Base-by-base conservation (phyloP, 106 monocot species). In the Cymbidium sinense region DNA sequence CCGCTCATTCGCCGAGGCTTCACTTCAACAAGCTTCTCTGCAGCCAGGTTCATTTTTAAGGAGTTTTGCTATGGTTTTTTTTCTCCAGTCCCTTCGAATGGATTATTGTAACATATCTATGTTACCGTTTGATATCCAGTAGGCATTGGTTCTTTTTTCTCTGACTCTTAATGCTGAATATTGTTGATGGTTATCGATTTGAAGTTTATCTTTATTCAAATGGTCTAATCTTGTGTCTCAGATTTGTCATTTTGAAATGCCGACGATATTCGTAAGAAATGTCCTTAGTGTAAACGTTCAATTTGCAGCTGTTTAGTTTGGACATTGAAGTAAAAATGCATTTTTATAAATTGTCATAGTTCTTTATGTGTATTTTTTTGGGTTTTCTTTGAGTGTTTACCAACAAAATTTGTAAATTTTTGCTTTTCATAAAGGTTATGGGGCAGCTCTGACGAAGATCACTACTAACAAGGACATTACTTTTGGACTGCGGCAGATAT, bases 401-500 rank as follows among this genome's bases (percentile, higher is more conserved):
- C 23, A n/a, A 23, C 23, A 21, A 58, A 58, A 58, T 23, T 23
- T 58, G 58, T 23, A 11, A 47, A 13, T 47, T 85, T 34, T 9
- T 54, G 4, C 69, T 52, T 58, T 3, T 67, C 67, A 33, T 71
- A 27, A 77, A 98, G 98, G 98, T 64, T 98, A 90, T 79, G 94
- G 94, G 51, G 80, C 84, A 76, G 98, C 98, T 79, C 86, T 98
- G 62, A 82, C 84, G 12, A 92, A 86, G 76, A 81, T 92, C 31
- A 88, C 88, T 25, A 85, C 83, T 67, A 94, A 98, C 83, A 87
- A 85, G 70, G 88, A 92, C 30, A 78, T 92, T 50, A 73, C 89
- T 28, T 94, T 98, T 76, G 98, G 98, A 33, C 79, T 98, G 64
- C 91, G 98, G 0, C 98, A 98, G 84, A 98, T 98, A 98, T 98